A percentile compares a stretch with the other conserved stretches of the same genome.
Conservation (phyloP, 2,329 filamentous ascomycete species). For the Fusarium sp. region DNA sequence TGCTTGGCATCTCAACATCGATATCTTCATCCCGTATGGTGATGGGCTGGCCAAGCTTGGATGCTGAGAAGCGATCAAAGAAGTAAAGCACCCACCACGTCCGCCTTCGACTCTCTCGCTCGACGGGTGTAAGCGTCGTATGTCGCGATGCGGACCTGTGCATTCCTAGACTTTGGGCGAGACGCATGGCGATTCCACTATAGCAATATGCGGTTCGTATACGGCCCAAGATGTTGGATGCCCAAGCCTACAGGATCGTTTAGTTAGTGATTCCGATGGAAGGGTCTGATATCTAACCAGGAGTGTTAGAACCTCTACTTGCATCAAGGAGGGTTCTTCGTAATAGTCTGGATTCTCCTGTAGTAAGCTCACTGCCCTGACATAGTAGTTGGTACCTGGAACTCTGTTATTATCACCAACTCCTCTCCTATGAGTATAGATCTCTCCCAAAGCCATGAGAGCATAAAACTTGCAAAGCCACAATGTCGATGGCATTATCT, state of each 20-base stretch:
- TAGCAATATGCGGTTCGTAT: conserved; percentile 52
- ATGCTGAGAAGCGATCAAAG: conserved; percentile 52
- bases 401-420: conserved; percentile 49
- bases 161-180: conserved; percentile 58
- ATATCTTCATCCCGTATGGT: conserved; percentile 52
- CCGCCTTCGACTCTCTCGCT: conserved; percentile 46
- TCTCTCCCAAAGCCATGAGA: conserved; percentile 60
- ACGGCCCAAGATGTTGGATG: conserved; percentile 54
- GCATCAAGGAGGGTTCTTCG: conserved; percentile 59
- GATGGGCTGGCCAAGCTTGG: conserved; percentile 52
- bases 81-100: conserved; percentile 55
- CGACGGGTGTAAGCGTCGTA: conserved; percentile 40
- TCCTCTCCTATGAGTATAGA: conserved; percentile 57
- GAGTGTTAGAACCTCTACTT: conserved; percentile 57
- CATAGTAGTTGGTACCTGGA: conserved; percentile 60
- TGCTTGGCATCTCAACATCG: conserved; percentile 51
- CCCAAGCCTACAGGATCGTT: conserved; percentile 40
- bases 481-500: conserved; percentile 45
- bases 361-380: conserved; percentile 55
- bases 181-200: conserved; percentile 54
- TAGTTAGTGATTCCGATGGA: rapidly evolving
- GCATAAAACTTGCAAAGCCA: conserved; percentile 61
- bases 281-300: background rate
- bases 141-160: conserved; percentile 52
- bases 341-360: conserved; percentile 54